phyloP scores from a whole-genome alignment of 148 eudicot genomes.

The Rheum nobile region DNA sequence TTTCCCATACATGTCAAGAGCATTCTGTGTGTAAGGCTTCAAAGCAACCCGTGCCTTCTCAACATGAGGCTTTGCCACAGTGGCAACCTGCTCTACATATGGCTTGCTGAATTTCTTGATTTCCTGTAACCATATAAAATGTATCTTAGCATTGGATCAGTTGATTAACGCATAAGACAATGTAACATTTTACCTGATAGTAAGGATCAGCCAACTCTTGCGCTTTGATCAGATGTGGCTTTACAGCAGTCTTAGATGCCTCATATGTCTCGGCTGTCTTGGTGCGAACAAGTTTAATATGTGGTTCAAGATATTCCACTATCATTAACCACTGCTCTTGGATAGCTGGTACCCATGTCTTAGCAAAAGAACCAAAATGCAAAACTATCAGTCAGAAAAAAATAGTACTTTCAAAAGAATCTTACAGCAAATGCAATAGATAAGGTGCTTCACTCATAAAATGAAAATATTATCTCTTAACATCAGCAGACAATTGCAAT shows the following conservation, averaged over 20 bases:
- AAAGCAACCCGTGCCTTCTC: slow-evolving; percentile 45
- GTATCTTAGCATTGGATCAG: slow-evolving; percentile 4
- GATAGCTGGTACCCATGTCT: slow-evolving; percentile 64
- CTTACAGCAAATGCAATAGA: background rate
- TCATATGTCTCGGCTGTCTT: slow-evolving; percentile 51
- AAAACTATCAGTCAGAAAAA: slow-evolving; percentile 8
- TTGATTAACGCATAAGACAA: background rate
- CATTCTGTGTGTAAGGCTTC: slow-evolving; percentile 63
- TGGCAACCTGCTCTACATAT: slow-evolving; percentile 71
- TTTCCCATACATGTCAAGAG: slow-evolving; percentile 47
- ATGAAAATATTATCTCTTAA: background rate
- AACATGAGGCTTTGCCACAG: slow-evolving; percentile 76
- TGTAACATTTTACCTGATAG: slow-evolving; percentile 43
- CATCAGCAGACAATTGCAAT: background rate
- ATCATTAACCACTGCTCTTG: slow-evolving; percentile 64
- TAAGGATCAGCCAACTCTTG: slow-evolving; percentile 66
- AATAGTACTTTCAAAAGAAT: background rate
- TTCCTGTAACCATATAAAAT: slow-evolving; percentile 38
- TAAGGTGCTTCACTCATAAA: background rate
- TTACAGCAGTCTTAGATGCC: slow-evolving; percentile 46
- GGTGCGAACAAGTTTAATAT: slow-evolving; percentile 29
- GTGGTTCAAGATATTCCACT: slow-evolving; percentile 53
- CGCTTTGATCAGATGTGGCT: slow-evolving; percentile 54
- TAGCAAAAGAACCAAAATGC: slow-evolving; percentile 4
- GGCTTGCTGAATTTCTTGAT: slow-evolving; percentile 62